phyloP scores from a whole-genome alignment of 2,329 filamentous ascomycete genomes.

The Epichloe coenophiala region DNA sequence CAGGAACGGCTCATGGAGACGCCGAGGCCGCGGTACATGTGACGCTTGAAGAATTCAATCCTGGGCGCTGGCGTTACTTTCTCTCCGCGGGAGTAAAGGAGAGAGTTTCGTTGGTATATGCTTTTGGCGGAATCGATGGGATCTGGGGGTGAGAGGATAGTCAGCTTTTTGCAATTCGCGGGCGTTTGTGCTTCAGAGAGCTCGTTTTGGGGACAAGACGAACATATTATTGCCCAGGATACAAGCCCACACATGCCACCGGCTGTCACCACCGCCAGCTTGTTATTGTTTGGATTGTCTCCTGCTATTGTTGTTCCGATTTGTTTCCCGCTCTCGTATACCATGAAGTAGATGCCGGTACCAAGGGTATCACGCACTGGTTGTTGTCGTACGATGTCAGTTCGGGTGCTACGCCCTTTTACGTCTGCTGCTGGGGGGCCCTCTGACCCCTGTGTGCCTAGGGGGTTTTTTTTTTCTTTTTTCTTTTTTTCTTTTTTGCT shows the following conservation, averaged over 20 bases:
- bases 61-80: conserved; percentile 52
- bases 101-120: conserved; percentile 70
- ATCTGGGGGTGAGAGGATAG: conserved; percentile 24
- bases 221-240: conserved; percentile 67
- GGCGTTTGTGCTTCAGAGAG: conserved; percentile 3
- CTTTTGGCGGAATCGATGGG: conserved; percentile 74
- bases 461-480: no score
- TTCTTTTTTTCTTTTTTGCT: background rate
- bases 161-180: background rate
- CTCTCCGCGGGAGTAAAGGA: conserved; percentile 54
- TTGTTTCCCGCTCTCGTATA: conserved; percentile 79
- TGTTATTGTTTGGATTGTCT: conserved; percentile 61
- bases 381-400: background rate
- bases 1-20: conserved; percentile 76
- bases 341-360: conserved; percentile 77
- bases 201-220: conserved; percentile 16
- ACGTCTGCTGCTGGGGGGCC: background rate
- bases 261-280: conserved; percentile 63
- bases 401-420: background rate
- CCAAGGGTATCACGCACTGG: conserved; percentile 70
- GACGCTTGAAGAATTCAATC: conserved; percentile 62
- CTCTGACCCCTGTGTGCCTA: no score
- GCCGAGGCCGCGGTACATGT: conserved; percentile 72
- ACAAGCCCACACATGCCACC: conserved; percentile 73
- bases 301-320: conserved; percentile 61